phyloP scores from a whole-genome alignment of 257 asterid species.

The Salvia hispanica region DNA sequence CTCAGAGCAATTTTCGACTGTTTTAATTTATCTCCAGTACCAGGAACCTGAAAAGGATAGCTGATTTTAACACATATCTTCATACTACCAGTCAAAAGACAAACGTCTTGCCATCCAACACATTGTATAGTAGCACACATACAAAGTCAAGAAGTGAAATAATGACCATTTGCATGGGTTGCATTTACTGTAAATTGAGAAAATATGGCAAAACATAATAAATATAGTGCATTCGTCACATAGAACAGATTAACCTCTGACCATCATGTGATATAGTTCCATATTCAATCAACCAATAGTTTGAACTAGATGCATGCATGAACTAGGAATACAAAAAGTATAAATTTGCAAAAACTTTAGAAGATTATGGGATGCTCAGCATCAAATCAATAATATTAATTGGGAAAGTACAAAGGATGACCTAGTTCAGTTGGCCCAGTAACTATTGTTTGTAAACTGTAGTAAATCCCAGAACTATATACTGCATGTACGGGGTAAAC shows the following conservation, averaged over 20 bases:
- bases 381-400: too few species aligned
- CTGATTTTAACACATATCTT: slow-evolving; percentile 16
- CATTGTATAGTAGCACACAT: slow-evolving; percentile 10
- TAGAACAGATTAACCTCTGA: background rate
- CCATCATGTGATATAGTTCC: background rate
- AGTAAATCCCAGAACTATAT: too few species aligned
- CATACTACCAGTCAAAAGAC: background rate
- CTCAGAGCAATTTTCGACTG: slow-evolving; percentile 54
- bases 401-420: slow-evolving; percentile 3
- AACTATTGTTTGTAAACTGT: too few species aligned
- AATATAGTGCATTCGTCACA: background rate
- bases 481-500: too few species aligned
- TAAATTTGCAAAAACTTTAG: background rate
- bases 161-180: background rate
- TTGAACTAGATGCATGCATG: background rate
- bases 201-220: background rate
- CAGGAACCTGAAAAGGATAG: slow-evolving; percentile 53
- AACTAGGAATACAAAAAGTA: background rate
- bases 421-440: background rate
- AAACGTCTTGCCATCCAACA: slow-evolving; percentile 4
- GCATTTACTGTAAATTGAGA: background rate
- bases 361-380: background rate
- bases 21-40: slow-evolving; percentile 63
- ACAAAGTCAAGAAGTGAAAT: slow-evolving; percentile 2
- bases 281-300: slow-evolving; percentile 21